These are phyloP conservation scores for Berkeleyomyces rouxiae DNA, from an alignment of 2,329 filamentous ascomycete genomes.

Conservation along the genomic window DNA sequence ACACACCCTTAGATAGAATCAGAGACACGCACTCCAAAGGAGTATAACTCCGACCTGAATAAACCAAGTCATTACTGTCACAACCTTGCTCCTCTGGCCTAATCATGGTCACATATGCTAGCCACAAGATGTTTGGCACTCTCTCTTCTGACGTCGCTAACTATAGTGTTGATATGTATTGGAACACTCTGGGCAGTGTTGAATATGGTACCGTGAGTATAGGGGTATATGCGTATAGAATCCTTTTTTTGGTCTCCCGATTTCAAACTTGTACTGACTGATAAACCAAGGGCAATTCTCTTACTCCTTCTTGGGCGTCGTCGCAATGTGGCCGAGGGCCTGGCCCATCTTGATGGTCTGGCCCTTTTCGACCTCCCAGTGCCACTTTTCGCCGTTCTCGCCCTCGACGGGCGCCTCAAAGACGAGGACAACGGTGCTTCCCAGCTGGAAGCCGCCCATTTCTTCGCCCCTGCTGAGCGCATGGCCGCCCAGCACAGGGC, in stretches of 20 bases:
- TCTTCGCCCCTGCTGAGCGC: constrained; percentile 78
- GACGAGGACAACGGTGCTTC: constrained; percentile 85
- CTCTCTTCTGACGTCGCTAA: not conserved
- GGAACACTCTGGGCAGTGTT: not conserved
- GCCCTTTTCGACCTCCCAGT: constrained; percentile 75
- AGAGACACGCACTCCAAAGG: too few relatives aligned
- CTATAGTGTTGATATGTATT: not conserved
- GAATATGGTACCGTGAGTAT: not conserved
- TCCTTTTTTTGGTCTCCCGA: not conserved
- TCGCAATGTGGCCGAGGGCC: constrained; percentile 59
- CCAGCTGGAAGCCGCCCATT: constrained; percentile 95
- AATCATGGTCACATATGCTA: too few relatives aligned
- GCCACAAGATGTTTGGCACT: too few relatives aligned
- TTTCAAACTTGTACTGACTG: not conserved
- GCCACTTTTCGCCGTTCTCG: constrained; percentile 33
- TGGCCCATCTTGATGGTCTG: constrained; percentile 81
- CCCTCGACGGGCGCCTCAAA: constrained; percentile 69
- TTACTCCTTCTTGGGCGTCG: constrained; percentile 21
- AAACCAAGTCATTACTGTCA: too few relatives aligned
- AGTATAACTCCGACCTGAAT: too few relatives aligned
- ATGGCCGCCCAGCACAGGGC: constrained; percentile 62
- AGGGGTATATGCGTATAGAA: not conserved
- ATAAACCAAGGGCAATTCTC: not conserved
- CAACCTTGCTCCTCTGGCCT: too few relatives aligned
- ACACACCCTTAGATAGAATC: too few relatives aligned